Evolutionary conservation across 306 rosid species (phyloP).

Genomic region (Elaeagnus macrophylla): DNA sequence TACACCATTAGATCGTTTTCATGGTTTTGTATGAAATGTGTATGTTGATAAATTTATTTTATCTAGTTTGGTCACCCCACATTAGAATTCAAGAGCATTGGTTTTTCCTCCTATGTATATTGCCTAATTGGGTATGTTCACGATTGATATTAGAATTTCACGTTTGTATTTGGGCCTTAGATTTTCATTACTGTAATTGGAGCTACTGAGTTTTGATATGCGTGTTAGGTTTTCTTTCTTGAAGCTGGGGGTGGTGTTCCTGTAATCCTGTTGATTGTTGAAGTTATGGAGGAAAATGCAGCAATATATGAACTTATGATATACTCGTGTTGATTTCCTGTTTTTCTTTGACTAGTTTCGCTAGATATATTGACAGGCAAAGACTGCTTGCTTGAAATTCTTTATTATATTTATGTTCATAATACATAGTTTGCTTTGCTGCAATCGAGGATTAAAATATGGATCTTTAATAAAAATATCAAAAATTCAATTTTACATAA

Average conservation of each 20-base stretch:
- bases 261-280: neutral
- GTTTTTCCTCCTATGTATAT: neutral
- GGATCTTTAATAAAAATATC: too few relatives aligned
- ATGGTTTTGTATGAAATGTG: neutral
- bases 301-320: neutral
- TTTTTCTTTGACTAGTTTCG: too few relatives aligned
- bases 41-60: conserved; percentile 4
- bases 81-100: conserved; percentile 6
- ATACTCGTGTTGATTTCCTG: too few relatives aligned
- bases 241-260: neutral
- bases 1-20: conserved; percentile 25
- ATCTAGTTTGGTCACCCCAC: conserved; percentile 1
- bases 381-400: too few relatives aligned
- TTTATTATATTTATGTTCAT: too few relatives aligned
- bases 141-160: neutral
- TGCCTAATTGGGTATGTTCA: neutral
- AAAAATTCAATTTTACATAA: too few relatives aligned
- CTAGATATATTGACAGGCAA: too few relatives aligned
- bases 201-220: neutral
- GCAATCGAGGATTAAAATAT: too few relatives aligned
- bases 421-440: too few relatives aligned
- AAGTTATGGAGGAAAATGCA: neutral
- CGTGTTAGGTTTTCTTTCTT: neutral
- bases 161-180: neutral
- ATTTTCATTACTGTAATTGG: neutral